These are phyloP conservation scores for Leccinum sublutescens DNA, from an alignment of 768 basidiomycete species.

Conservation along the genomic window DNA sequence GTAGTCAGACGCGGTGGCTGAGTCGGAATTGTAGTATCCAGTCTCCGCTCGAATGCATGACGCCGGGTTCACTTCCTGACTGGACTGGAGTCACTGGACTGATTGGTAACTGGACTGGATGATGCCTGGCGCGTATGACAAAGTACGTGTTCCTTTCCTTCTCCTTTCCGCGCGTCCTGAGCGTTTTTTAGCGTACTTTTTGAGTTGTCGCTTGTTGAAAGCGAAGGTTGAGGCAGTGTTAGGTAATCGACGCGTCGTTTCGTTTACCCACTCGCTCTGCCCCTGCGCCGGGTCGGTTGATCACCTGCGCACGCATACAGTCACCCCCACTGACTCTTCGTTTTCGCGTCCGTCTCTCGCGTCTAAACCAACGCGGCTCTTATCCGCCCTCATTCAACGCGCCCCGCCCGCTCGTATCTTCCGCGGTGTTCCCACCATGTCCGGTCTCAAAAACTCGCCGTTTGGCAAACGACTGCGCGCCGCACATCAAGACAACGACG, in stretches of 20 bases:
- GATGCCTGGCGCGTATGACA: background rate
- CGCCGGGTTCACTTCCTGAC: background rate
- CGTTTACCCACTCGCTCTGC: conserved; percentile 22
- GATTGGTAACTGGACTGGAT: conserved; percentile 14
- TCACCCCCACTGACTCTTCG: background rate
- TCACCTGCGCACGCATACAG: conserved; percentile 4
- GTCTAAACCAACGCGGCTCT: background rate
- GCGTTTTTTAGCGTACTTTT: conserved; percentile 10
- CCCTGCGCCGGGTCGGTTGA: conserved; percentile 24
- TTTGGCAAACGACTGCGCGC: conserved; percentile 83
- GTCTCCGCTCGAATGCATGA: conserved; percentile 19
- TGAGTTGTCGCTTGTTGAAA: conserved; percentile 27
- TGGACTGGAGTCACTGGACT: conserved; percentile 11
- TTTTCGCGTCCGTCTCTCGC: background rate
- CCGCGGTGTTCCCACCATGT: conserved; percentile 42
- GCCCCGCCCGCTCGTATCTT: background rate
- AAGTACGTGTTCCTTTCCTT: background rate
- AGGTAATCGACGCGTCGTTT: conserved; percentile 35
- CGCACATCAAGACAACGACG: conserved; percentile 55
- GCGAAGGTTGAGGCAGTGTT: conserved; percentile 8
- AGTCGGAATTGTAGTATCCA: background rate
- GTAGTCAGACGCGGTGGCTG: conserved; percentile 5
- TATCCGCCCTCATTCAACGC: background rate
- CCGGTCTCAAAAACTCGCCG: conserved; percentile 78
- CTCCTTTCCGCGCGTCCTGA: background rate